Conservation (phyloP, 2,329 filamentous ascomycete genomes). For the Grosmannia penicillata region DNA sequence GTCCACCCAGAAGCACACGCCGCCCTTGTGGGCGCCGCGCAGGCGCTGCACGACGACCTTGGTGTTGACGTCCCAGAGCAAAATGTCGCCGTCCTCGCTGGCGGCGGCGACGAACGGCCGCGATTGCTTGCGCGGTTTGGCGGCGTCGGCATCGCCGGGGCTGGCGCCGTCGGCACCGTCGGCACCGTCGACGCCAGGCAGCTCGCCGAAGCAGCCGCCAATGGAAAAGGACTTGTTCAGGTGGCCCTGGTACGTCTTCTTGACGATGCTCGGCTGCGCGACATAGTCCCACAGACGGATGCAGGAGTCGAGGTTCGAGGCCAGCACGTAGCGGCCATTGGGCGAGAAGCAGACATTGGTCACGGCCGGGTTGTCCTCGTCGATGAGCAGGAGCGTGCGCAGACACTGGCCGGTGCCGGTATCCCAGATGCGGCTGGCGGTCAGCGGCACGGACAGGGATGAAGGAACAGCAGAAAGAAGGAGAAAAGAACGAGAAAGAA, state of each 20-base stretch:
- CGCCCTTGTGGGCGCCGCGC: constrained; percentile 32
- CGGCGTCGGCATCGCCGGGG: constrained; percentile 11
- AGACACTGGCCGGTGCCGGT: constrained; percentile 89
- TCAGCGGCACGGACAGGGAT: too few relatives aligned
- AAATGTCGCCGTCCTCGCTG: constrained; percentile 72
- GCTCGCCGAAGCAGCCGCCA: constrained; percentile 64
- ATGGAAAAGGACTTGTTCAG: constrained; percentile 71
- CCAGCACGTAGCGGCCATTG: constrained; percentile 85
- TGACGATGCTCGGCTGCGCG: constrained; percentile 54
- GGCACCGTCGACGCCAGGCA: constrained; percentile 12
- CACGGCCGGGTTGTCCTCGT: constrained; percentile 89
- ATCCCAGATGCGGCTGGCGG: constrained; percentile 71
- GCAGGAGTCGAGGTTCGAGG: constrained; percentile 81
- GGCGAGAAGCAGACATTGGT: constrained; percentile 83
- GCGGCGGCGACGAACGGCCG: constrained; percentile 58
- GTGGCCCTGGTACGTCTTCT: constrained; percentile 97
- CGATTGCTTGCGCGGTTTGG: background rate
- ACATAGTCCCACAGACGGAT: constrained; percentile 93
- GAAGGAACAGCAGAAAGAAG: too few relatives aligned
- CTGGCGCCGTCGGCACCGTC: constrained; percentile 6
- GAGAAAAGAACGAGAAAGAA: constrained; percentile 2
- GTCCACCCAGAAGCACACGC: constrained; percentile 53
- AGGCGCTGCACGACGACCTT: constrained; percentile 69
- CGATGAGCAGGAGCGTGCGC: constrained; percentile 84
- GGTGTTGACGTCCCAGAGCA: constrained; percentile 80